Base-by-base conservation (phyloP, 2,329 filamentous ascomycete genomes). In the Penicillium sp. region DNA sequence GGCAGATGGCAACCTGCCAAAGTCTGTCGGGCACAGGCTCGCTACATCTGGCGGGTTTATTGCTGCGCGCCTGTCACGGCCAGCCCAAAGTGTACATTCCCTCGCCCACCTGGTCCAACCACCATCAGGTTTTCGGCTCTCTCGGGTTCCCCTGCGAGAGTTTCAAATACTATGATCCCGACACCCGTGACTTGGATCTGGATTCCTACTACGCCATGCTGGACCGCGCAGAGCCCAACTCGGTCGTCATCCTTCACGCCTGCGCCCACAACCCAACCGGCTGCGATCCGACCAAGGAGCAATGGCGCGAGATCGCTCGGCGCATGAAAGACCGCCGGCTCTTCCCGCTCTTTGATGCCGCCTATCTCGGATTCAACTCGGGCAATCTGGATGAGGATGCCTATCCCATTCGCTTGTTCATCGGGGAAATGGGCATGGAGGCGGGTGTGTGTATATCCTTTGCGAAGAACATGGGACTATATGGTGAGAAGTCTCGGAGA, bases 211-310 rank as follows among this genome's bases (percentile, higher is more conserved):
- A 49, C 15, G 33, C 55, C 0, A 47, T 49, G 4, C 26, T 61
- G 4, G 49, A 49, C 10, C n/a, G 21, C 2, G 52, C 56, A 3
- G 50, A 52, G 36, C 58, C 56, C 4, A 43, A 54, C 3, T 59
- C 54, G 9, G 49, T 58, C 12, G 36, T 56, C 4, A 54, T 59
- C 18, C 46, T 97, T 70, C 93, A 97, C 74, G 89, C 91, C 55
- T 97, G 94, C 71, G 93, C 94, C 23, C 94, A 97, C 79, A 97
- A 97, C 78, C 94, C 94, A 20, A 97, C 93, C 0, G 93, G 94
- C 45, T 91, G 96, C 54, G 93, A 97, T 74, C 91, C 91, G 2
- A 95, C 89, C 17, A 80, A 86, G 59, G 89, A 92, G 39, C 92
- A 97, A 77, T 97, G 93, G 93, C 89, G 86, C 70, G 83, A 95